Evolutionary conservation across 176 grass and related monocot species (phyloP), one percentile per base, ranked within the genome.

Genomic region (Coix lacrymajobi): DNA sequence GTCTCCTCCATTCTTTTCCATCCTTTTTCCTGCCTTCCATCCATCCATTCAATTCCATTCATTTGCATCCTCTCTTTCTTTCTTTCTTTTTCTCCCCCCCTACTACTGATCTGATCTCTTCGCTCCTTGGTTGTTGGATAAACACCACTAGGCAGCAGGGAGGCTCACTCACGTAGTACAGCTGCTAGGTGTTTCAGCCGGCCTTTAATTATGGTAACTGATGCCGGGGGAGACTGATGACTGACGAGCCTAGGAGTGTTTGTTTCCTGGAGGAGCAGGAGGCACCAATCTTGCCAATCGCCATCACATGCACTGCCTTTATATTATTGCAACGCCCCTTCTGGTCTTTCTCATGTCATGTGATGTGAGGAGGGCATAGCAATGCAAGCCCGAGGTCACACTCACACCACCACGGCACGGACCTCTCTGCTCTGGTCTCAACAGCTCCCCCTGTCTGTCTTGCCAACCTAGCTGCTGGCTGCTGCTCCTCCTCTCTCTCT

Each of bases 261-360:
- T n/a, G n/a, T n/a, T 86, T 83, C 66, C 79, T 67, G 66, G 66
- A 86, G 88, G 36, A 89, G 87, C 34, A 88, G 49, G 52, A 24
- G 37, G 52, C 52, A 56, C 79, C 79, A 62, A 61, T 69, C 63
- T 10, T 71, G 62, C 41, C 83, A 22, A 83, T 67, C 79, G 29
- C 73, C 46, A 57, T 83, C 88, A 90, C 79, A 79, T 90, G 88
- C 79, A 15, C 72, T 90, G 88, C 58, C 71, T 77, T 82, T 90
- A 86, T 86, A 86, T 86, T 73, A 79, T 86, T 65, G 39, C 78
- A 28, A n/a, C n/a, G n/a, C 56, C 19, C 72, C 20, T 19, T 78
- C 88, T 82, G 73, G 65, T 71, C 71, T 32, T 66, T 66, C 30
- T 90, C 88, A 90, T 86, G 79, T 83, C n/a, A n/a, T n/a, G n/a